Base-by-base conservation (phyloP, 257 asterid genomes). In the Salvia splendens region DNA sequence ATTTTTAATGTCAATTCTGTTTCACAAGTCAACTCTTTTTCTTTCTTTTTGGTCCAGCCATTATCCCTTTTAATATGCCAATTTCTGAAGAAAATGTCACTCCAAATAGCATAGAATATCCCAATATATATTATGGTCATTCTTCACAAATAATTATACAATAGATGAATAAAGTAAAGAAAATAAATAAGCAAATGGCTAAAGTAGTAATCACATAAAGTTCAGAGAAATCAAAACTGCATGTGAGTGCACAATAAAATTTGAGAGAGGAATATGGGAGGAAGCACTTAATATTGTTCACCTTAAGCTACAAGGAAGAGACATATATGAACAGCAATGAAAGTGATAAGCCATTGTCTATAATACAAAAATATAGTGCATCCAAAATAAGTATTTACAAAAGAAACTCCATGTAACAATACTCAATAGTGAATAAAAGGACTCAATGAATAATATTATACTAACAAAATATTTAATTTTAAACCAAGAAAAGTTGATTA, bases 201-300 rank as follows among this genome's bases (percentile, higher is more conserved):
- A 3, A 24, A 24, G 30, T 24, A 24, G 30, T 24, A 24, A 33
- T 2, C 12, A 6, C 8, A 14, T 6, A 35, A 59, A 59, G 30
- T 17, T 35, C 1, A 12, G 12, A 40, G 35, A 59, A 36, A 36
- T 15, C 12, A 8, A 6, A n/a, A 41, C 47, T 36, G 12, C 64
- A 58, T 33, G 4, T 2, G 8, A 58, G 41, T 36, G 32, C 1
- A 60, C 1, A 15, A 24, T 24, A 24, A 24, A 24, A 24, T 24
- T 24, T 24, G 30, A 24, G 30, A 24, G 30, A 24, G 12, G 24
- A 12, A n/a, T 12, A 28, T 20, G n/a, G 35, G 5, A 14, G 14
- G 32, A 63, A 46, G 28, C 68, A 63, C 28, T 24, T 24, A 24
- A 5, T 33, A 33, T 30, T 2, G 65, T 38, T 50, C 65, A 60